phyloP scores from a whole-genome alignment of 441 rosid genomes.

The Caryocar brasiliense region DNA sequence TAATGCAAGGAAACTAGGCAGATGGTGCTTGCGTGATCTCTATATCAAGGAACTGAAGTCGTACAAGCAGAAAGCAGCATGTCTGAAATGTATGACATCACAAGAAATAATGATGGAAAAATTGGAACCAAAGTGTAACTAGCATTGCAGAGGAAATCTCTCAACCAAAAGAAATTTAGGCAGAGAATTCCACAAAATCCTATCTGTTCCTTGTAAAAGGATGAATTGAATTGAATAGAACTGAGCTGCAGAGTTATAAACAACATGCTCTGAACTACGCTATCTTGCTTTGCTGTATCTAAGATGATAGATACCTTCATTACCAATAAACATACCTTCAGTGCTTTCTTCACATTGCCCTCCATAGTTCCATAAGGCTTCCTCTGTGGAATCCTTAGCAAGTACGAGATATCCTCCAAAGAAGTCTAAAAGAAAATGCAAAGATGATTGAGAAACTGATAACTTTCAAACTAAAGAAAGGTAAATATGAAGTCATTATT shows the following conservation, averaged over 20 bases:
- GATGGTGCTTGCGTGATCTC: too few species aligned
- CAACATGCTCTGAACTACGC: background rate
- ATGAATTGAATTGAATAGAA: background rate
- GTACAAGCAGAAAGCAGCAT: too few species aligned
- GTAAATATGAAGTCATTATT: background rate
- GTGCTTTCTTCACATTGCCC: slow-evolving; percentile 86
- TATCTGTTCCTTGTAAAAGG: background rate
- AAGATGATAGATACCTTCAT: too few species aligned
- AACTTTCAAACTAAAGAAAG: background rate
- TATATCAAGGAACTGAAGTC: too few species aligned
- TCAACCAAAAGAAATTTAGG: background rate
- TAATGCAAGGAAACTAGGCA: too few species aligned
- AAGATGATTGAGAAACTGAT: slow-evolving; percentile 9
- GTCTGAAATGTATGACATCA: too few species aligned
- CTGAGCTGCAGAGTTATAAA: background rate
- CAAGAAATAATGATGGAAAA: too few species aligned
- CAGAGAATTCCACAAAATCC: background rate
- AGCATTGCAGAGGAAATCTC: background rate
- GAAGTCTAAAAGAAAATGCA: slow-evolving; percentile 42
- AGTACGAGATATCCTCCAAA: slow-evolving; percentile 79
- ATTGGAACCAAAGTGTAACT: too few species aligned
- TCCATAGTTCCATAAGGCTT: slow-evolving; percentile 97
- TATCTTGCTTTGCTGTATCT: background rate
- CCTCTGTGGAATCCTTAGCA: slow-evolving; percentile 90
- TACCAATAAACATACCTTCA: slow-evolving; percentile 54